These are phyloP conservation scores for Nicotiana benthamiana DNA, from an alignment of 257 asterid species.

Conservation along the genomic window DNA sequence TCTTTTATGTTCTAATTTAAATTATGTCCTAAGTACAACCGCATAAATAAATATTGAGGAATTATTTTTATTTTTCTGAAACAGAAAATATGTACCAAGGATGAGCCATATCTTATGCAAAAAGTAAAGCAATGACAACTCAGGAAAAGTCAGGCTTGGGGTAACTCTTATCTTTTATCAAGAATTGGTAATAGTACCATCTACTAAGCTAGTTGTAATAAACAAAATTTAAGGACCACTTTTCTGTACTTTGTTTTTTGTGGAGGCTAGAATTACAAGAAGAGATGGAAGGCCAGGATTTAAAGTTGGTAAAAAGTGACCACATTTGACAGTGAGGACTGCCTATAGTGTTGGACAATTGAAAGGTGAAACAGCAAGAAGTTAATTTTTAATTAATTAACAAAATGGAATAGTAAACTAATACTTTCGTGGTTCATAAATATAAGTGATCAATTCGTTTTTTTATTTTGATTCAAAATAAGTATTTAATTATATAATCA, in stretches of 20 bases:
- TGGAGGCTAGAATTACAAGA: neutral
- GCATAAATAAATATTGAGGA: no score
- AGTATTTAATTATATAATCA: no score
- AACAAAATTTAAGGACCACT: neutral
- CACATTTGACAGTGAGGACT: constrained; percentile 23
- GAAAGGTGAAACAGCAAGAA: neutral
- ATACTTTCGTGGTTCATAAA: no score
- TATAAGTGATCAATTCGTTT: no score
- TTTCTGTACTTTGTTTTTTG: neutral
- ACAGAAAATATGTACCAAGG: neutral
- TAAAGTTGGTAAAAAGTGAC: constrained; percentile 11
- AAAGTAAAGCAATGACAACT: constrained; percentile 30
- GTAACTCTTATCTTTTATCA: constrained; percentile 8
- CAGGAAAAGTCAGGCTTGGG: neutral
- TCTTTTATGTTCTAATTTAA: no score
- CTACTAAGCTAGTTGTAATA: neutral
- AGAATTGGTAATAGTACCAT: constrained; percentile 4
- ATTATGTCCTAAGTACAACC: no score
- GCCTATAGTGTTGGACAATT: constrained; percentile 31
- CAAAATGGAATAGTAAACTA: neutral
- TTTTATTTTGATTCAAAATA: no score
- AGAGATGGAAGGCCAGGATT: constrained; percentile 8
- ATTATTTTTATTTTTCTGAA: neutral
- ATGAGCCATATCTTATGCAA: neutral
- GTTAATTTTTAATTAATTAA: no score